Evolutionary conservation across 768 basidiomycete species (phyloP).

Genomic region (Boletus vermiculosoides): DNA sequence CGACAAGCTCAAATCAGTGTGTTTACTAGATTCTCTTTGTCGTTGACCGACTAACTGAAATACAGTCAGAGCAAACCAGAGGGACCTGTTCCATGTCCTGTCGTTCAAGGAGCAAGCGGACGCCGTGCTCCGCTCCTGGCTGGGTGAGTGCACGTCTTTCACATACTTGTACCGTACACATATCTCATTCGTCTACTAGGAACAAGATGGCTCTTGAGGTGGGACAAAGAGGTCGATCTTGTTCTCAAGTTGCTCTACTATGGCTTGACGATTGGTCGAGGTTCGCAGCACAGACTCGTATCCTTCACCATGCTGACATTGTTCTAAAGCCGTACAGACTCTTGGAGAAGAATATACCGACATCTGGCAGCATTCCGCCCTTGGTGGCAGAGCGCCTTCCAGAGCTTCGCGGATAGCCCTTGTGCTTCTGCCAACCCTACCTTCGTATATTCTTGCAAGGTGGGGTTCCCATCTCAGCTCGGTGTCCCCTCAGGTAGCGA

Average conservation of each 20-base stretch:
- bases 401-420: constrained; percentile 47
- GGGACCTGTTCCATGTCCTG: constrained; percentile 76
- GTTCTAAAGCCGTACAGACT: constrained; percentile 63
- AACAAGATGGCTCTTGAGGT: constrained; percentile 73
- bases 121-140: constrained; percentile 69
- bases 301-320: constrained; percentile 9
- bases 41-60: constrained; percentile 10
- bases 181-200: constrained; percentile 44
- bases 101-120: constrained; percentile 75
- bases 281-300: constrained; percentile 37
- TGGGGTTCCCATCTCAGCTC: constrained; percentile 43
- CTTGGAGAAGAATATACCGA: constrained; percentile 92
- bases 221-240: constrained; percentile 80
- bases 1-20: constrained; percentile 86
- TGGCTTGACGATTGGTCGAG: constrained; percentile 71
- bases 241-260: constrained; percentile 67
- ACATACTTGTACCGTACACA: not conserved
- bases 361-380: constrained; percentile 67
- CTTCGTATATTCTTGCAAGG: constrained; percentile 58
- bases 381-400: constrained; percentile 42
- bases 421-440: constrained; percentile 65
- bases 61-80: constrained; percentile 80
- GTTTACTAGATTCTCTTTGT: constrained; percentile 28
- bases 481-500: constrained; percentile 31
- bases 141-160: constrained; percentile 49